Conservation (phyloP, 495 filamentous ascomycete species). For the Penicillium odoratum region DNA sequence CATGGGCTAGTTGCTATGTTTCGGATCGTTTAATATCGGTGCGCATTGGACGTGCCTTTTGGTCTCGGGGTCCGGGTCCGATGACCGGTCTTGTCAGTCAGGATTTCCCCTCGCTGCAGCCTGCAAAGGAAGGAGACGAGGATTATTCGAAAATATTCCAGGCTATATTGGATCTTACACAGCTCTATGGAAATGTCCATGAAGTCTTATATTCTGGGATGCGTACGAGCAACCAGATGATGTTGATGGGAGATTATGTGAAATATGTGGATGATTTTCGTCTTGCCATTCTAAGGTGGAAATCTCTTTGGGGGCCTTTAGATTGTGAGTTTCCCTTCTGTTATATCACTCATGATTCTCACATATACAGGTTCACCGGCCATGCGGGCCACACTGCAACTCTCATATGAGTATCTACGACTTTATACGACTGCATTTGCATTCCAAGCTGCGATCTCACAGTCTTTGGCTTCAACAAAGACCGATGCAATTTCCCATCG, state of each 20-base stretch:
- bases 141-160: constrained; percentile 64
- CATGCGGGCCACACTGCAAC: constrained; percentile 56
- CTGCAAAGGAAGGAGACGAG: constrained; percentile 52
- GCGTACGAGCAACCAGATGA: constrained; percentile 62
- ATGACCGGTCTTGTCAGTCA: constrained; percentile 59
- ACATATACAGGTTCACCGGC: constrained; percentile 51
- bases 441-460: constrained; percentile 65
- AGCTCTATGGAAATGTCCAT: constrained; percentile 67
- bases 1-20: constrained; percentile 65
- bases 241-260: constrained; percentile 64
- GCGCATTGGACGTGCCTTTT: constrained; percentile 63
- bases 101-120: constrained; percentile 62
- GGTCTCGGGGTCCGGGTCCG: constrained; percentile 64
- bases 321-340: constrained; percentile 40
- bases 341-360: constrained; percentile 7
- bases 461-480: constrained; percentile 50
- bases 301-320: constrained; percentile 61
- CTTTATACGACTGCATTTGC: constrained; percentile 68
- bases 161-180: constrained; percentile 62
- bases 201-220: constrained; percentile 66
- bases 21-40: constrained; percentile 66
- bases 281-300: constrained; percentile 60
- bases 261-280: constrained; percentile 69
- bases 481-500: constrained; percentile 36
- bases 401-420: constrained; percentile 64